phyloP scores from a whole-genome alignment of 192 early-diverging fungal species.

The Backusella liffmaniae region DNA sequence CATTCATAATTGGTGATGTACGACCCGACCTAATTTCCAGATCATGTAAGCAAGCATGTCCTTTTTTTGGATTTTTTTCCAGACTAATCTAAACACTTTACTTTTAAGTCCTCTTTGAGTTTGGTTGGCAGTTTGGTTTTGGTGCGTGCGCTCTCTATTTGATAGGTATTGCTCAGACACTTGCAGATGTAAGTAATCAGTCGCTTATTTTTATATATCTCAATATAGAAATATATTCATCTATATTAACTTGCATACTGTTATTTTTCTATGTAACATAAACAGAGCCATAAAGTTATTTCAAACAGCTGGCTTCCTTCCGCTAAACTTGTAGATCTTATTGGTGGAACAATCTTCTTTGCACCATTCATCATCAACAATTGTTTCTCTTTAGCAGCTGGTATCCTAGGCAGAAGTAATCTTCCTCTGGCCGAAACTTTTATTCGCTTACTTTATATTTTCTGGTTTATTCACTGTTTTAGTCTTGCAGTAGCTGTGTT shows the following conservation, averaged over 20 bases:
- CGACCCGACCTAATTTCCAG: constrained; percentile 18
- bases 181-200: constrained; percentile 24
- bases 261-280: too few species aligned
- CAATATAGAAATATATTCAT: background rate
- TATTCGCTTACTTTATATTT: constrained; percentile 21
- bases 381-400: constrained; percentile 19
- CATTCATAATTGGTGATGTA: constrained; percentile 22
- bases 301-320: constrained; percentile 26
- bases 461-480: constrained; percentile 27
- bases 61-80: background rate
- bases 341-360: constrained; percentile 16
- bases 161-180: constrained; percentile 35
- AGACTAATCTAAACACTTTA: background rate
- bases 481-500: constrained; percentile 16
- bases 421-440: constrained; percentile 14
- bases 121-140: constrained; percentile 31
- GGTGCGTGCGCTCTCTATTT: constrained; percentile 24
- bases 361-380: constrained; percentile 27
- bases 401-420: constrained; percentile 4
- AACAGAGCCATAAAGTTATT: constrained; percentile 25
- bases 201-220: background rate
- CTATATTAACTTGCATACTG: background rate
- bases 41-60: constrained; percentile 19
- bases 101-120: constrained; percentile 25
- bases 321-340: constrained; percentile 18